Conservation (phyloP, 2,329 filamentous ascomycete genomes). For the Hymenoscyphus repandus region DNA sequence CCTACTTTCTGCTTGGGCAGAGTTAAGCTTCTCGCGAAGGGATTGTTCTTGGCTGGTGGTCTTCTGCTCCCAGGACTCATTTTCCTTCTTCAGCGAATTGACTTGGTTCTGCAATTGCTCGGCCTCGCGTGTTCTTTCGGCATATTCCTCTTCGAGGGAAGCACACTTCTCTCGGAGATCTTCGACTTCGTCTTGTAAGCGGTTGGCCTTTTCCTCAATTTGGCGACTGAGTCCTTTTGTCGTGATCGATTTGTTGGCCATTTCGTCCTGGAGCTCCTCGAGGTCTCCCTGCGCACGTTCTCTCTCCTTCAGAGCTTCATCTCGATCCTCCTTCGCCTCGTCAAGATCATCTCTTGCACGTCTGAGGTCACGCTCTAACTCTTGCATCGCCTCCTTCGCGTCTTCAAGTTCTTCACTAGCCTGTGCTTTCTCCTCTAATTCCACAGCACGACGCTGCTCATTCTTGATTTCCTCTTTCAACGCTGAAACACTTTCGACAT, state of each 20-base stretch:
- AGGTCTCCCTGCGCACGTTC: slow-evolving; percentile 54
- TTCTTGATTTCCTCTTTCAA: slow-evolving; percentile 56
- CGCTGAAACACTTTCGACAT: slow-evolving; percentile 46
- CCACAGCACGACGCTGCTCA: slow-evolving; percentile 43
- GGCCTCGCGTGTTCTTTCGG: slow-evolving; percentile 37
- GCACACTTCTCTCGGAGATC: slow-evolving; percentile 41
- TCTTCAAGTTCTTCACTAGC: slow-evolving; percentile 48
- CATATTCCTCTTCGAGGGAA: slow-evolving; percentile 37
- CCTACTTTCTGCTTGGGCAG: slow-evolving; percentile 21
- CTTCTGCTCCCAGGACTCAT: slow-evolving; percentile 20
- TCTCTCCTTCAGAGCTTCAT: slow-evolving; percentile 49
- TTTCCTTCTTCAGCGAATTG: slow-evolving; percentile 28
- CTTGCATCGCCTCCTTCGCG: slow-evolving; percentile 52
- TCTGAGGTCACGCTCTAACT: slow-evolving; percentile 50
- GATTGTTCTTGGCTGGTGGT: slow-evolving; percentile 13
- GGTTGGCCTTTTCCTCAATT: slow-evolving; percentile 64
- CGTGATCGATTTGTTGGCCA: slow-evolving; percentile 72
- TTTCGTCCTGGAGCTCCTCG: slow-evolving; percentile 67
- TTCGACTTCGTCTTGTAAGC: slow-evolving; percentile 62
- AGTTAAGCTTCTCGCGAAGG: slow-evolving; percentile 38
- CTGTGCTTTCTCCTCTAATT: slow-evolving; percentile 53
- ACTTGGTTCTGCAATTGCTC: slow-evolving; percentile 39
- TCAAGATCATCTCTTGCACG: slow-evolving; percentile 49
- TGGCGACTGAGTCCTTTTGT: slow-evolving; percentile 71
- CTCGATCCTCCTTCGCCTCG: slow-evolving; percentile 48